Evolutionary conservation across 306 rosid genomes (phyloP).

Genomic region (Prosopis cineraria): DNA sequence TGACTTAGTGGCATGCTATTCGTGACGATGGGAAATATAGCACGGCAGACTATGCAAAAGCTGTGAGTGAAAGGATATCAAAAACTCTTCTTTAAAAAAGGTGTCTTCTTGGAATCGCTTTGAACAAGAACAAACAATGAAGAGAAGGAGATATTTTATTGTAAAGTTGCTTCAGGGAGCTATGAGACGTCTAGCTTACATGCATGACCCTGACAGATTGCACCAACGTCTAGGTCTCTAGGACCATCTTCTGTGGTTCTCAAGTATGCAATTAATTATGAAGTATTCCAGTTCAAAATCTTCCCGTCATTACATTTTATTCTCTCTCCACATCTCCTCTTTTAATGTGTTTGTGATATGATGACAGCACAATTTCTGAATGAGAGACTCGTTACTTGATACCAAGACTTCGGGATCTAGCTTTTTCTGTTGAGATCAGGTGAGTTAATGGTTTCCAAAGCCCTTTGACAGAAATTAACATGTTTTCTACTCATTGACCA

Average conservation of each 20-base stretch:
- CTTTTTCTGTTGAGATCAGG: constrained; percentile 89
- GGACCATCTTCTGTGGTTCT: constrained; percentile 91
- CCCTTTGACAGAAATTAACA: constrained; percentile 21
- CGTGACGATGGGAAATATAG: constrained; percentile 84
- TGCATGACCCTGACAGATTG: constrained; percentile 77
- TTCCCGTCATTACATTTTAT: neutral
- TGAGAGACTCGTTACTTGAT: constrained; percentile 77
- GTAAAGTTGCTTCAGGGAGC: constrained; percentile 73
- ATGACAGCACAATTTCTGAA: constrained; percentile 75
- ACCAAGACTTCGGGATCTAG: constrained; percentile 87
- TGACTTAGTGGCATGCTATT: constrained; percentile 92
- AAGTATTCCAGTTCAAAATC: constrained; percentile 26
- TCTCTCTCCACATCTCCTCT: neutral
- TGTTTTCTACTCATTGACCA: neutral
- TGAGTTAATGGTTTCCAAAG: constrained; percentile 37
- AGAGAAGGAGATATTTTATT: constrained; percentile 65
- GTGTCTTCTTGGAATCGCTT: constrained; percentile 68
- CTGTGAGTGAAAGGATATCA: constrained; percentile 67
- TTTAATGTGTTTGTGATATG: constrained; percentile 26
- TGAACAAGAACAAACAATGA: constrained; percentile 57
- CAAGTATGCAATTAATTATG: constrained; percentile 57
- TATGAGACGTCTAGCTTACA: constrained; percentile 76
- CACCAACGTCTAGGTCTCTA: constrained; percentile 98
- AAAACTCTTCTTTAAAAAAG: constrained; percentile 43
- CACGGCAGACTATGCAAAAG: constrained; percentile 85